Conservation (phyloP, 2,329 filamentous ascomycete species). For the Colletotrichum neosansevieriae region DNA sequence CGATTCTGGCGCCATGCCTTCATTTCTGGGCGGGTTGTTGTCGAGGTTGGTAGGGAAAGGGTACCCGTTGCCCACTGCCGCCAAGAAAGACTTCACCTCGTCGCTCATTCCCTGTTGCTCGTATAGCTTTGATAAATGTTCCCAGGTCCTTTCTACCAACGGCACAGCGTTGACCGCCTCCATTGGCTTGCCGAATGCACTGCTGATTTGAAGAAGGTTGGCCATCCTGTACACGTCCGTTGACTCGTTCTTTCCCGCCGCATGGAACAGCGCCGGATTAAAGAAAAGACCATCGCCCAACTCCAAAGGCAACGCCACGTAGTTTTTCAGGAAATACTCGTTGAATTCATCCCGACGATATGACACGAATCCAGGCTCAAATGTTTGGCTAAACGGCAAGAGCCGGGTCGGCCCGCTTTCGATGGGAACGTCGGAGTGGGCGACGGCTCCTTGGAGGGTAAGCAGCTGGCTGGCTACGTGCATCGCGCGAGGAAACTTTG, state of each 20-base stretch:
- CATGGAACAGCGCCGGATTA: slow-evolving; percentile 73
- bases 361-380: slow-evolving; percentile 68
- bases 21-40: slow-evolving; percentile 64
- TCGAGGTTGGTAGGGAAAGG: slow-evolving; percentile 74
- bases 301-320: slow-evolving; percentile 63
- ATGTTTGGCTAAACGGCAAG: slow-evolving; percentile 70
- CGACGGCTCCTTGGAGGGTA: slow-evolving; percentile 73
- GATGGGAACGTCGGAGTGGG: slow-evolving; percentile 70
- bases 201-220: slow-evolving; percentile 73
- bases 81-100: slow-evolving; percentile 60
- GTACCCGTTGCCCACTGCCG: slow-evolving; percentile 68
- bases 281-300: slow-evolving; percentile 74
- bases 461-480: slow-evolving; percentile 68
- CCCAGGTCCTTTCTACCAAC: slow-evolving; percentile 60
- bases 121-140: slow-evolving; percentile 49
- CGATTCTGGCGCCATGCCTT: slow-evolving; percentile 70
- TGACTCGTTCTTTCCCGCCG: slow-evolving; percentile 68
- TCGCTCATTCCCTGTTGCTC: slow-evolving; percentile 52
- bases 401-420: slow-evolving; percentile 71
- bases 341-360: slow-evolving; percentile 66
- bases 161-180: slow-evolving; percentile 67
- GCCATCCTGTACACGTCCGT: slow-evolving; percentile 64
- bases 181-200: slow-evolving; percentile 74
- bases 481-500: slow-evolving; percentile 62
- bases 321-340: slow-evolving; percentile 64